Evolutionary conservation across 768 basidiomycete genomes (phyloP).

Genomic region (Gloeophyllum trabeum): DNA sequence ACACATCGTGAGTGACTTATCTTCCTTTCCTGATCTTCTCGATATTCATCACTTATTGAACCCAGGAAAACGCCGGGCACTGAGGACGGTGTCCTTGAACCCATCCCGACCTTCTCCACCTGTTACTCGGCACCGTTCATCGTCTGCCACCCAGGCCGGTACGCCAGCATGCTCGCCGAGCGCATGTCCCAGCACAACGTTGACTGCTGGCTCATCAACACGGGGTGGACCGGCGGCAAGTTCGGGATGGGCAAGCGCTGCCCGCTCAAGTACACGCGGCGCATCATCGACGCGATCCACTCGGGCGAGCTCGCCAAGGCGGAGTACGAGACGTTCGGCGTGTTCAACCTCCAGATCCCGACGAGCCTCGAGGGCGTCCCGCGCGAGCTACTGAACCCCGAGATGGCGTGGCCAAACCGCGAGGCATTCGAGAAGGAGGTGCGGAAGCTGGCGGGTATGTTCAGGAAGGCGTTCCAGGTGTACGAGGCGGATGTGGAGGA

Average conservation of each 20-base stretch:
- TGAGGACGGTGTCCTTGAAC: slow-evolving; percentile 95
- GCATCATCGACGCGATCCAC: slow-evolving; percentile 96
- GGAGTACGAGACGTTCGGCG: slow-evolving; percentile 75
- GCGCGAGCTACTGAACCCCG: slow-evolving; percentile 82
- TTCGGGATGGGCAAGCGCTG: slow-evolving; percentile 91
- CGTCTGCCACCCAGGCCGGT: slow-evolving; percentile 84
- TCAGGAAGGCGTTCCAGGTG: slow-evolving; percentile 85
- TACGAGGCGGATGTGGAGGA: slow-evolving; percentile 81
- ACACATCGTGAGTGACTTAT: slow-evolving; percentile 85
- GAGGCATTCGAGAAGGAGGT: slow-evolving; percentile 86
- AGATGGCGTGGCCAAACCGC: slow-evolving; percentile 78
- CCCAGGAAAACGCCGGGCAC: slow-evolving; percentile 93
- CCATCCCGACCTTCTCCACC: slow-evolving; percentile 97
- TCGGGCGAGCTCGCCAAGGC: slow-evolving; percentile 81
- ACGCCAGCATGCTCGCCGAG: slow-evolving; percentile 94
- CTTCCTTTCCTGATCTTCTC: not conserved
- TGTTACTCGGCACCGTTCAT: slow-evolving; percentile 99
- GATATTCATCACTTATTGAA: slow-evolving; percentile 11
- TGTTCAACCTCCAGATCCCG: slow-evolving; percentile 82
- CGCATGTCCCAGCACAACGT: slow-evolving; percentile 86
- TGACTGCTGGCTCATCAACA: slow-evolving; percentile 98
- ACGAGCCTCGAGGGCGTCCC: slow-evolving; percentile 79
- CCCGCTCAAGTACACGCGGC: slow-evolving; percentile 91
- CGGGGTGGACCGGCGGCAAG: slow-evolving; percentile 92
- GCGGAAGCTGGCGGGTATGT: slow-evolving; percentile 85